Evolutionary conservation across 495 filamentous ascomycete species (phyloP), one percentile per base, ranked within the genome.

Genomic region (Penicillium herquei): DNA sequence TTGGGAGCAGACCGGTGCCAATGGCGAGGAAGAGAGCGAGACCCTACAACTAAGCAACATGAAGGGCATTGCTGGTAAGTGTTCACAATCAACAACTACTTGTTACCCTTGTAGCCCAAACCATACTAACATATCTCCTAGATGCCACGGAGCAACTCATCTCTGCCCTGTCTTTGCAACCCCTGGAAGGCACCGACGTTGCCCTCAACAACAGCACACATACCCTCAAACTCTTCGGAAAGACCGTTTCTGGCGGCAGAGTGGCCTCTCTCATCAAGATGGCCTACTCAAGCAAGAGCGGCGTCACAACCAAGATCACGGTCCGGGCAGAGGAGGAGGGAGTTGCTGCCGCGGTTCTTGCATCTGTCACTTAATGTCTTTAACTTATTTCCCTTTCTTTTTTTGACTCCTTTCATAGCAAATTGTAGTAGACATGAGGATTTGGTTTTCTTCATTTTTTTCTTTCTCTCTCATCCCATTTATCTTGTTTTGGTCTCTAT

Each of bases 61-160:
- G 57, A 97, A 96, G 84, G 88, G 90, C 62, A 96, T 98, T 68
- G 82, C 88, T 57, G 92, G 92, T 96, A 85, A 58, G 87, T 81
- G 8, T 39, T 49, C n/a, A 9, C 17, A 41, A 48, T 26, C 40
- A 50, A 42, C 11, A 3, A 3, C 8, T 13, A 37, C 11, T 18
- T 39, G 10, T 10, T 13, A 10, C n/a, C 45, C 11, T 18, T 39
- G 10, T 10, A 11, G 8, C n/a, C 45, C 39, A 47, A 44, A 13
- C 57, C 26, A 44, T 54, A 58, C 77, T 81, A 70, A 85, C 64
- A 34, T 39, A 42, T 7, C 14, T 64, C 14, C 17, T 51, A 97
- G 94, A 98, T 77, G 94, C 94, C 41, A 95, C 92, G 16, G 94
- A 97, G 75, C 87, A 92, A 77, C 83, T 98, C 41, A 81, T 87